A percentile compares a stretch with the other conserved stretches of the same genome.
Evolutionary conservation across 1,284 basidiomycete species (phyloP).

Genomic region (Fomes fomentarius): DNA sequence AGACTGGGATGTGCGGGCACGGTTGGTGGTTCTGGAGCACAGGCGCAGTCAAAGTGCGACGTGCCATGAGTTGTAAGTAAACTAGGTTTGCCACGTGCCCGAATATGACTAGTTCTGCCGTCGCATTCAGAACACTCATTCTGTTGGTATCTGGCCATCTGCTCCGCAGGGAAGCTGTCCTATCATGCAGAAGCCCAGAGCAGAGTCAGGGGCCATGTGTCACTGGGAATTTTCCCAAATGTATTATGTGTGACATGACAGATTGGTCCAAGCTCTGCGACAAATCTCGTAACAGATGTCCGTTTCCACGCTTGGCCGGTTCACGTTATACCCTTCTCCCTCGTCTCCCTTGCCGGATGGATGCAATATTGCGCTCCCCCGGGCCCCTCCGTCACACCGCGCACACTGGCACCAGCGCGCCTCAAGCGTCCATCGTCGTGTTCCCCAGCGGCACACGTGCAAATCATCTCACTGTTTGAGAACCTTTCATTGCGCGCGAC

Average conservation of each 20-base stretch:
- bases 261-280: slow-evolving; percentile 15
- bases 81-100: slow-evolving; percentile 22
- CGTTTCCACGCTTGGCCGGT: slow-evolving; percentile 13
- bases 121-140: slow-evolving; percentile 7
- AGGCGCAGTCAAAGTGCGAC: slow-evolving; percentile 17
- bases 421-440: neutral
- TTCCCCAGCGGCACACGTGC: slow-evolving; percentile 20
- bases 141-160: slow-evolving; percentile 5
- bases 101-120: slow-evolving; percentile 23
- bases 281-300: slow-evolving; percentile 11
- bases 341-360: slow-evolving; percentile 1
- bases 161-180: slow-evolving; percentile 1
- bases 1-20: too few relatives aligned
- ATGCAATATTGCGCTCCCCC: slow-evolving; percentile 4
- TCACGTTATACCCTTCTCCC: slow-evolving; percentile 4
- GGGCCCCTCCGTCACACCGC: slow-evolving; percentile 7
- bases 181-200: slow-evolving; percentile 8
- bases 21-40: too few relatives aligned
- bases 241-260: slow-evolving; percentile 24
- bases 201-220: slow-evolving; percentile 14
- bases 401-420: slow-evolving; percentile 6
- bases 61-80: slow-evolving; percentile 17
- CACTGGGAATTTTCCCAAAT: slow-evolving; percentile 23
- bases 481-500: slow-evolving; percentile 20
- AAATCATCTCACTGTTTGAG: slow-evolving; percentile 17